A percentile compares a stretch with the other conserved stretches of the same genome.
phyloP scores from a whole-genome alignment of 257 asterid genomes.

The Apocynum venetum region DNA sequence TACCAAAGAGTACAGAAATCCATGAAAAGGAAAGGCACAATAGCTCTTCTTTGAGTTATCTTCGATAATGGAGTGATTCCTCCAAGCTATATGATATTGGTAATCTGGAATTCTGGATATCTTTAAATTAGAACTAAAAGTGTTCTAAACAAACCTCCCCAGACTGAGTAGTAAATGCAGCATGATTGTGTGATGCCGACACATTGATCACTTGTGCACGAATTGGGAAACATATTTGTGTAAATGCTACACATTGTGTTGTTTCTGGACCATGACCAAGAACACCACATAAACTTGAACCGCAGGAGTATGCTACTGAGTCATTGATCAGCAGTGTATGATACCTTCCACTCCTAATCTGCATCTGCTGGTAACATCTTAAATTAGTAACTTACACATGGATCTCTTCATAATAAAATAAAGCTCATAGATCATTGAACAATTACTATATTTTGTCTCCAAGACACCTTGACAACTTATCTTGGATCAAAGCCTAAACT shows the following conservation, averaged over 20 bases:
- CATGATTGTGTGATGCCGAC: conserved; percentile 83
- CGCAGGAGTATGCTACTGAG: conserved; percentile 66
- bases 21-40: neutral
- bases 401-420: conserved; percentile 1
- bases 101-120: neutral
- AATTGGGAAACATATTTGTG: conserved; percentile 57
- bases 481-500: neutral
- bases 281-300: conserved; percentile 86
- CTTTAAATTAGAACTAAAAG: neutral
- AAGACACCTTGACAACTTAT: neutral
- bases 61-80: neutral
- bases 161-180: conserved; percentile 69
- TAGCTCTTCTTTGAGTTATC: neutral
- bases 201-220: conserved; percentile 57
- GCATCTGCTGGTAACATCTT: conserved; percentile 56
- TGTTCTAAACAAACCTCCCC: conserved; percentile 55
- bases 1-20: neutral
- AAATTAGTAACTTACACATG: conserved; percentile 23
- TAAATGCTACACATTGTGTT: conserved; percentile 66
- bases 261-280: conserved; percentile 89
- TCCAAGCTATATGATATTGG: neutral
- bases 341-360: conserved; percentile 77
- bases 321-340: conserved; percentile 72
- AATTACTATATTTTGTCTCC: neutral
- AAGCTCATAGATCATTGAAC: neutral